These are phyloP conservation scores for Chlamydomonas reinhardtii DNA, from an alignment of 163 green algal genomes.

Conservation along the genomic window DNA sequence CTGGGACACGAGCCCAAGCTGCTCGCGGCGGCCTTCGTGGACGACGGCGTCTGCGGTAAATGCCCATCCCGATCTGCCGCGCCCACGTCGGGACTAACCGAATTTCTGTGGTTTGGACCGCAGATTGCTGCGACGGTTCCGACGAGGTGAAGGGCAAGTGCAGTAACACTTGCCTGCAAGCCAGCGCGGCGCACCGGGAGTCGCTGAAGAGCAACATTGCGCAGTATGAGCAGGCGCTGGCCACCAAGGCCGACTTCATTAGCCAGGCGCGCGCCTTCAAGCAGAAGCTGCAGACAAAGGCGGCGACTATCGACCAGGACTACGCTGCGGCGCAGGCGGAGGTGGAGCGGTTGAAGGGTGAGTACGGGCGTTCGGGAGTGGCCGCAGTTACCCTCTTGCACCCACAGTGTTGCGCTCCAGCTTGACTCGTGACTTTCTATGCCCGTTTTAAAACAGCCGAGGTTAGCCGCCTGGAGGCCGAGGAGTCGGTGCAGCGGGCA, in stretches of 20 bases:
- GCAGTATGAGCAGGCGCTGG: constrained; percentile 60
- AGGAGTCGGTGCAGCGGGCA: neutral
- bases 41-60: constrained; percentile 93
- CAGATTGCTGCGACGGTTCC: constrained; percentile 94
- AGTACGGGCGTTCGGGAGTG: neutral
- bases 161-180: constrained; percentile 81
- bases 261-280: constrained; percentile 14
- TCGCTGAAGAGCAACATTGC: constrained; percentile 64
- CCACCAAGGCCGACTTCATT: constrained; percentile 46
- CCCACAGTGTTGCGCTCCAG: too few species aligned
- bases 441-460: constrained; percentile 8
- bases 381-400: too few species aligned
- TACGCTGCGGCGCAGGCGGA: constrained; percentile 39
- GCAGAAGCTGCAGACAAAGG: constrained; percentile 21
- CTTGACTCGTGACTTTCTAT: too few species aligned
- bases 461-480: constrained; percentile 18
- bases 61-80: neutral
- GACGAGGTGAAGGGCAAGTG: constrained; percentile 86
- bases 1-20: constrained; percentile 70
- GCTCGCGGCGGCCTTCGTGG: constrained; percentile 86
- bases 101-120: neutral
- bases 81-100: neutral
- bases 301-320: constrained; percentile 48
- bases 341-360: constrained; percentile 52
- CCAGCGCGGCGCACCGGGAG: constrained; percentile 63